phyloP scores from a whole-genome alignment of 352 stramenopile genomes.

The Phytophthora hibernalis region DNA sequence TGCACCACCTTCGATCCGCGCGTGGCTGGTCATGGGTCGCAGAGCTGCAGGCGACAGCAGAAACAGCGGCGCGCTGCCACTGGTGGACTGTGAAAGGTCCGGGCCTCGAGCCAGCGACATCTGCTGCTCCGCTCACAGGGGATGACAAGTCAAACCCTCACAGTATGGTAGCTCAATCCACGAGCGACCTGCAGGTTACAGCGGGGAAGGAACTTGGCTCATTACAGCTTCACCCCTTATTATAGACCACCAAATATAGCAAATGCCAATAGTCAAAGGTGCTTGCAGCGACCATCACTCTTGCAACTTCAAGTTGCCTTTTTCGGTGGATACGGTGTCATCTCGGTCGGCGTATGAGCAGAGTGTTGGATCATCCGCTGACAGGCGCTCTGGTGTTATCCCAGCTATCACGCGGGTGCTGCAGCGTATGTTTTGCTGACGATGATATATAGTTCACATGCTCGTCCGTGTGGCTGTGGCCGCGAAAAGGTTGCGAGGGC shows the following conservation, averaged over 20 bases:
- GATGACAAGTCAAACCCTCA: slow-evolving; percentile 14
- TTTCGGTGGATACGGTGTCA: slow-evolving; percentile 18
- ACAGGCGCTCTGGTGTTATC: no score
- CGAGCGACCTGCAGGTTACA: slow-evolving; percentile 7
- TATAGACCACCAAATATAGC: slow-evolving; percentile 35
- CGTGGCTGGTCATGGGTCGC: slow-evolving; percentile 43
- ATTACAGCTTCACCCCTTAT: slow-evolving; percentile 2
- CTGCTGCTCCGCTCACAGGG: slow-evolving; percentile 11
- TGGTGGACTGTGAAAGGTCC: slow-evolving; percentile 22
- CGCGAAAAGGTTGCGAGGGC: background rate
- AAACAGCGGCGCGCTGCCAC: slow-evolving; percentile 29
- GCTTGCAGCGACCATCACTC: slow-evolving; percentile 28
- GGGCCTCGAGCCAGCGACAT: slow-evolving; percentile 29
- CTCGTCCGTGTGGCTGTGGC: background rate
- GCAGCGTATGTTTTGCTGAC: background rate
- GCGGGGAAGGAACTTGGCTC: background rate
- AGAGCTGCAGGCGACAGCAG: slow-evolving; percentile 25
- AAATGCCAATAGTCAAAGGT: no score
- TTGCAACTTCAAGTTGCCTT: slow-evolving; percentile 36
- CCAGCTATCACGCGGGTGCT: no score
- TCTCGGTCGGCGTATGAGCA: no score
- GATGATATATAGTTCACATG: background rate
- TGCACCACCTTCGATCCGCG: slow-evolving; percentile 41
- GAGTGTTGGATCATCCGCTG: no score
- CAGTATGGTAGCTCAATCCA: slow-evolving; percentile 2